Conservation (phyloP, 116 monocot species). For the Papilionanthe hybrid region DNA sequence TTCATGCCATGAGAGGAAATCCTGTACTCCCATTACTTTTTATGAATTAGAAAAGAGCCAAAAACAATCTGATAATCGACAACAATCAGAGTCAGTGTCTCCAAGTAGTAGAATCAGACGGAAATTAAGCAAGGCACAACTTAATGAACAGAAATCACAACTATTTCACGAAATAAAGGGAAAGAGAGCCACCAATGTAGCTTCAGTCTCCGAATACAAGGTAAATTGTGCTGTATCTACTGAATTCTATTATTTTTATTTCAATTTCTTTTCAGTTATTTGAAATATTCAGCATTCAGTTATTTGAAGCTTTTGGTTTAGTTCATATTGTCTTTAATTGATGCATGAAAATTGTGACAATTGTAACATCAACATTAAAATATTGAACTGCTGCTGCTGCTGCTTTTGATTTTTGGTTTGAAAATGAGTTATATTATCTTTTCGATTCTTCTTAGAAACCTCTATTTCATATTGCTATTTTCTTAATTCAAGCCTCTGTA, state of each 20-base stretch:
- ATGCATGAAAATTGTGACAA: not conserved
- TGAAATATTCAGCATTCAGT: not conserved
- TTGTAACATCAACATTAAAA: not conserved
- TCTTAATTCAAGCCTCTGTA: not conserved
- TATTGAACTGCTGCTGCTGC: not conserved
- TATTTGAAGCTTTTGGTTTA: too few relatives aligned
- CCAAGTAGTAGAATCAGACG: conserved; percentile 15
- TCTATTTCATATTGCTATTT: not conserved
- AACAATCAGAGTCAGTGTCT: conserved; percentile 44
- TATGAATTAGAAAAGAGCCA: conserved; percentile 24
- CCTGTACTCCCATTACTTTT: conserved; percentile 19
- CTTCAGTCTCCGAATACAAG: conserved; percentile 31
- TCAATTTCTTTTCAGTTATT: not conserved
- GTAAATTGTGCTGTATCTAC: conserved; percentile 11
- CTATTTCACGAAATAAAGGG: conserved; percentile 21
- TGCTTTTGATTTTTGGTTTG: not conserved
- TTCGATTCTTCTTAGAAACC: not conserved
- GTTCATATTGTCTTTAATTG: not conserved
- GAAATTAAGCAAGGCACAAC: conserved; percentile 32
- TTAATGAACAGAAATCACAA: conserved; percentile 13
- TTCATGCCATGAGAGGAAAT: conserved; percentile 37
- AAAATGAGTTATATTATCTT: not conserved
- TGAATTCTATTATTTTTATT: not conserved
- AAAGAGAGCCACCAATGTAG: conserved; percentile 11
- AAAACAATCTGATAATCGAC: conserved; percentile 20